Evolutionary conservation across 1,284 basidiomycete species (phyloP).

Genomic region (Ustilago crameri): DNA sequence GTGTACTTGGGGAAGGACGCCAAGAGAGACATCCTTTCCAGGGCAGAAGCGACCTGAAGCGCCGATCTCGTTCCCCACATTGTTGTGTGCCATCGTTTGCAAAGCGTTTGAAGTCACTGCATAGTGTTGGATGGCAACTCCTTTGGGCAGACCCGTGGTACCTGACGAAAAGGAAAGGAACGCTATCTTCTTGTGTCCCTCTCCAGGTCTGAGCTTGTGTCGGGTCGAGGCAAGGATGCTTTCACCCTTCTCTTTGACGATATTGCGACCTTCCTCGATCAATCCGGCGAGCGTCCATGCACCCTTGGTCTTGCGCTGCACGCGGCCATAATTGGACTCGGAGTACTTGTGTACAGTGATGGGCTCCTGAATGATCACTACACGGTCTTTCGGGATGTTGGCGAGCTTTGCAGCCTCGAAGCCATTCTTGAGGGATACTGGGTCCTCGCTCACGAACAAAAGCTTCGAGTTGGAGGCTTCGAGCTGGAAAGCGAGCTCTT

Average conservation of each 20-base stretch:
- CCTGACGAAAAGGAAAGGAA: constrained; percentile 68
- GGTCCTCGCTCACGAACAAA: constrained; percentile 74
- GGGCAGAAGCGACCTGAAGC: constrained; percentile 47
- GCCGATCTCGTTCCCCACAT: constrained; percentile 34
- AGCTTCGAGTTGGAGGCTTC: constrained; percentile 73
- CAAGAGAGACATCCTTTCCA: constrained; percentile 53
- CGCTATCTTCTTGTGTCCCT: constrained; percentile 73
- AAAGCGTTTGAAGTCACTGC: constrained; percentile 60
- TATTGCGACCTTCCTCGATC: constrained; percentile 69
- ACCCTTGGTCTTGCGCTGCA: constrained; percentile 49
- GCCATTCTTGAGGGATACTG: constrained; percentile 70
- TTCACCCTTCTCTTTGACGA: constrained; percentile 69
- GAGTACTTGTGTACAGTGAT: constrained; percentile 37
- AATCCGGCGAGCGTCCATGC: constrained; percentile 72
- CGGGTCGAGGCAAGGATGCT: constrained; percentile 70
- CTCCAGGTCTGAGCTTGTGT: constrained; percentile 73
- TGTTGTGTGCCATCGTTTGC: constrained; percentile 65
- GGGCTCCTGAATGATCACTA: constrained; percentile 50
- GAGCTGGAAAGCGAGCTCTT: constrained; percentile 73
- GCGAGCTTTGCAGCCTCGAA: constrained; percentile 72
- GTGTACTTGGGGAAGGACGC: constrained; percentile 53
- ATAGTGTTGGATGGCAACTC: constrained; percentile 64
- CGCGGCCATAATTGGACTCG: constrained; percentile 41
- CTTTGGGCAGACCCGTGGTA: constrained; percentile 69
- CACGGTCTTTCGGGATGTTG: constrained; percentile 72